Base-by-base conservation (phyloP, 2,329 filamentous ascomycete genomes). In the Verticillium nubilum region DNA sequence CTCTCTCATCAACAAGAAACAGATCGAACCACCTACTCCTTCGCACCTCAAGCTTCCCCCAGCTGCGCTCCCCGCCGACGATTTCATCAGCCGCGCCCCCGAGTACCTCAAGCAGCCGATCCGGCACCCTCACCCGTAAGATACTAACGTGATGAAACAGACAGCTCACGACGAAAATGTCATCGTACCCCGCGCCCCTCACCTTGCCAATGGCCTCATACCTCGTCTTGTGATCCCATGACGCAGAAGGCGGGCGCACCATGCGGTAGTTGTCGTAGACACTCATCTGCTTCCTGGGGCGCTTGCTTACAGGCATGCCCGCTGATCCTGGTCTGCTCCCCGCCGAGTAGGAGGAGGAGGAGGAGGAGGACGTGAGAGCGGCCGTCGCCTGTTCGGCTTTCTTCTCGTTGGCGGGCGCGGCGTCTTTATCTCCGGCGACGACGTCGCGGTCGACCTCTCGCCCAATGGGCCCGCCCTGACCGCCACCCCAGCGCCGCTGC, bases 261-360 rank as follows among this genome's bases (percentile, higher is more conserved):
- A 84, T 86, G 59, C 86, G 80, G 71, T 88, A 88, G 65, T 78
- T 83, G 67, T 88, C 85, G 67, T 87, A 88, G 54, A 86, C 78
- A 62, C 78, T 79, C 69, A 83, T 72, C 57, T 77, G 83, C 69
- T 82, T 85, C 61, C 82, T 79, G 37, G 79, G 71, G 62, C 79
- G 83, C 69, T 84, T 84, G 35, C 66, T 69, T 3, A 69, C 63
- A 4, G 72, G 74, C 57, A 61, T 54, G 4, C 56, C 56, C 9
- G 42, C n/a, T 9, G 37, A 53, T 26, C 33, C 58, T 57, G 37
- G 52, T 57, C 53, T 52, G 56, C 26, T 71, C 66, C 5, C 64
- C 61, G 17, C 71, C 7, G 47, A 26, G 1, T n/a, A 26, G 2
- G 19, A 23, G 10, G 47, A 52, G 9, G 47, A 52, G 12, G 52